Conservation (phyloP, 177 flowering plant species). For the Telopea speciosissima region DNA sequence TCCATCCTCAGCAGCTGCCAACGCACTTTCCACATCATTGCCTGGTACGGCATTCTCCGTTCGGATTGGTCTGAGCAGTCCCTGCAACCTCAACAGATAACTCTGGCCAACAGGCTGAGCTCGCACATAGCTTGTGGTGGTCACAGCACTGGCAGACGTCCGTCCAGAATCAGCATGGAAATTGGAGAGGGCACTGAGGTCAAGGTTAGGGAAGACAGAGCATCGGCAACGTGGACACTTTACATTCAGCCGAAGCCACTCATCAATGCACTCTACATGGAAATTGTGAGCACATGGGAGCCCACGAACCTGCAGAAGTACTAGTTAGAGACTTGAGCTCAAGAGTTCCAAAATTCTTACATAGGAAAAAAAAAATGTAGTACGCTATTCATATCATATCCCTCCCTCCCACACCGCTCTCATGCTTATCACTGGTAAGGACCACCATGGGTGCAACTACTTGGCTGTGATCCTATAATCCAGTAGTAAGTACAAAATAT, state of each 20-base stretch:
- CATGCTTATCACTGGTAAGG: neutral
- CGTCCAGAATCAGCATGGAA: constrained; percentile 64
- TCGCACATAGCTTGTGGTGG: constrained; percentile 48
- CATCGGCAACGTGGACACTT: constrained; percentile 97
- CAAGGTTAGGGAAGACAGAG: constrained; percentile 93
- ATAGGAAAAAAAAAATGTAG: neutral
- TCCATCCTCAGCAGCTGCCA: constrained; percentile 59
- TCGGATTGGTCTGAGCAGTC: constrained; percentile 59
- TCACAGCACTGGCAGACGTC: constrained; percentile 39
- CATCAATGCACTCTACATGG: constrained; percentile 94
- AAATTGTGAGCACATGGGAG: constrained; percentile 99
- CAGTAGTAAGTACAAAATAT: neutral
- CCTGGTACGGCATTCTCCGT: constrained; percentile 43
- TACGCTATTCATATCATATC: neutral
- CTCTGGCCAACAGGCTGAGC: constrained; percentile 62
- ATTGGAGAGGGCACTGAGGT: constrained; percentile 81
- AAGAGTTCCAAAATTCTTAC: neutral
- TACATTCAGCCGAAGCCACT: constrained; percentile 92
- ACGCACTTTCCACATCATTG: constrained; percentile 25
- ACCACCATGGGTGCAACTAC: neutral
- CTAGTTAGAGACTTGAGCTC: constrained; percentile 4
- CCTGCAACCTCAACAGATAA: constrained; percentile 71
- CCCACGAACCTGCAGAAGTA: constrained; percentile 78
- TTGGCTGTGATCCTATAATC: neutral
- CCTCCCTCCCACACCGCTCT: neutral